Percentiles rank a stretch among this genome's conserved stretches.
Conservation (phyloP, 106 monocot genomes). For the Posidonia australis region DNA sequence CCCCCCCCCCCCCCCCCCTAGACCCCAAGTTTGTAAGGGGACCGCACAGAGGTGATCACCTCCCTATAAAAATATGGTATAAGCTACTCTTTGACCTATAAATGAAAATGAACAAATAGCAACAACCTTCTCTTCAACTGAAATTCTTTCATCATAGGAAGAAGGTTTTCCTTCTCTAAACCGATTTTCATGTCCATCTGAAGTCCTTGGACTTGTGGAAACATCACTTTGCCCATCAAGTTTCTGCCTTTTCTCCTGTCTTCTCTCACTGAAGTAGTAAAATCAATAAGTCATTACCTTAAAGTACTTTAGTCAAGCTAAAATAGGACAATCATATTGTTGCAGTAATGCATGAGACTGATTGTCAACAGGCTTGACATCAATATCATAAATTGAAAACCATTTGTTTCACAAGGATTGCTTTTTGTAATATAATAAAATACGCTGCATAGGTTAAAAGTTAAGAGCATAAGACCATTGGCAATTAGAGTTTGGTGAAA, state of each 20-base stretch:
- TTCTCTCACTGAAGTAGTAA: slow-evolving; percentile 7
- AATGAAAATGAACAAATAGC: background rate
- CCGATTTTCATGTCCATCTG: slow-evolving; percentile 8
- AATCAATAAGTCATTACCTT: background rate
- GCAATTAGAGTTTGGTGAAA: too few species aligned
- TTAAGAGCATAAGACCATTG: too few species aligned
- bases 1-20: too few species aligned
- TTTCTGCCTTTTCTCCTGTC: slow-evolving; percentile 6
- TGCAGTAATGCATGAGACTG: background rate
- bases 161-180: slow-evolving; percentile 10
- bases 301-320: too few species aligned
- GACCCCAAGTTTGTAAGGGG: too few species aligned
- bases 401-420: background rate
- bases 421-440: too few species aligned
- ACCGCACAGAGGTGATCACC: too few species aligned
- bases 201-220: slow-evolving; percentile 12
- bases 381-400: background rate
- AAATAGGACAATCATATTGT: too few species aligned
- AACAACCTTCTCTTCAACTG: slow-evolving; percentile 19
- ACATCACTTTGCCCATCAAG: slow-evolving; percentile 17
- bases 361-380: too few species aligned
- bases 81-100: background rate
- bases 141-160: slow-evolving; percentile 12
- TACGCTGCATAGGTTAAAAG: too few species aligned
- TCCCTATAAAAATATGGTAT: background rate